Conservation (phyloP, 2,329 filamentous ascomycete genomes). For the Stagonosporopsis tanaceti region DNA sequence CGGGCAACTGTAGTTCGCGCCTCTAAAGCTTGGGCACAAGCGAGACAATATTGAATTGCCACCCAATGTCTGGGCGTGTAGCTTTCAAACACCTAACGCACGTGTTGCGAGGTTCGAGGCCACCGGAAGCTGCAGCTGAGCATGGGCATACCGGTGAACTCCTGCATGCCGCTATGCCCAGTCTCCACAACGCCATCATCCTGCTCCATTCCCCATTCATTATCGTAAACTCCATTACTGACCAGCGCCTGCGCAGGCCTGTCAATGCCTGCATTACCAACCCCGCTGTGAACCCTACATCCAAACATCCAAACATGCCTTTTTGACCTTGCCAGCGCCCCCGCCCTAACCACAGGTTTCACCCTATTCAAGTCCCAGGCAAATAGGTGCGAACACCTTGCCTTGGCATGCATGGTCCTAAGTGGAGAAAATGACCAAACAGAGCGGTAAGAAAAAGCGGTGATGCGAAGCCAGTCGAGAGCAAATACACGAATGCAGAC, state of each 20-base stretch:
- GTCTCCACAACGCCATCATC: slow-evolving; percentile 25
- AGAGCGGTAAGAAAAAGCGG: slow-evolving; percentile 28
- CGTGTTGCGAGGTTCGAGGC: slow-evolving; percentile 18
- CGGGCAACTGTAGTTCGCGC: slow-evolving; percentile 32
- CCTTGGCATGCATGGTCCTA: slow-evolving; percentile 24
- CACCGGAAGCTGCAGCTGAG: slow-evolving; percentile 28
- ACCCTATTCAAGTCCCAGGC: slow-evolving; percentile 17
- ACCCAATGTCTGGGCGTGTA: slow-evolving; percentile 29
- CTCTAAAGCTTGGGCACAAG: slow-evolving; percentile 27
- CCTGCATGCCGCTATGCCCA: slow-evolving; percentile 27
- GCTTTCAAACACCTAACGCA: slow-evolving; percentile 19
- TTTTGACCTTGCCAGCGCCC: slow-evolving; percentile 21
- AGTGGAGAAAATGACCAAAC: slow-evolving; percentile 24
- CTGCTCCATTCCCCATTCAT: slow-evolving; percentile 32
- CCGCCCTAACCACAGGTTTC: slow-evolving; percentile 23
- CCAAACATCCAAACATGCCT: slow-evolving; percentile 21
- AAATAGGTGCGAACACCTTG: slow-evolving; percentile 25
- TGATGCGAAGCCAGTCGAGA: slow-evolving; percentile 14
- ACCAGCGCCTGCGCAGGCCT: slow-evolving; percentile 45
- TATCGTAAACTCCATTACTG: slow-evolving; percentile 34
- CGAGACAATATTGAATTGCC: slow-evolving; percentile 21
- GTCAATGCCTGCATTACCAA: slow-evolving; percentile 32
- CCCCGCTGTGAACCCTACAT: slow-evolving; percentile 32
- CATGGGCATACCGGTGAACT: slow-evolving; percentile 26
- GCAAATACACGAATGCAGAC: slow-evolving; percentile 16